Base-by-base conservation (phyloP, 2,329 filamentous ascomycete genomes). In the Hymenotorrendiella dingleyae region DNA sequence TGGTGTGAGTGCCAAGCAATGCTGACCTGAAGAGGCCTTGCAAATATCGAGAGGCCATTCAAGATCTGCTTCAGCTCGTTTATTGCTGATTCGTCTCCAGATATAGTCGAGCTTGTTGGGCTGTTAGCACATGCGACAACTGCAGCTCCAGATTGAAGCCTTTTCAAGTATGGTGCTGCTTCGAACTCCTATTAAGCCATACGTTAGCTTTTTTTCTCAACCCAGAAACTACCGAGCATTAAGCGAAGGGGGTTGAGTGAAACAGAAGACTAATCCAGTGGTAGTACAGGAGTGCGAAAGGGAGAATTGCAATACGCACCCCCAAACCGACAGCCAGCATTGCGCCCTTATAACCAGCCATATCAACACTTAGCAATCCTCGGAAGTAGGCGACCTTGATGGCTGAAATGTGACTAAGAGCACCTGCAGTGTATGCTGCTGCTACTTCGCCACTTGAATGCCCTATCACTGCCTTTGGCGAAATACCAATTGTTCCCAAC, bases 281-380 rank as follows among this genome's bases (percentile, higher is more conserved):
- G n/a, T n/a, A n/a, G n/a, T n/a, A n/a, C n/a, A n/a, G n/a, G n/a
- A n/a, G n/a, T n/a, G n/a, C n/a, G n/a, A n/a, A n/a, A n/a, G n/a
- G n/a, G n/a, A n/a, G n/a, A n/a, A n/a, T n/a, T n/a, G n/a, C n/a
- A n/a, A n/a, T n/a, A n/a, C n/a, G n/a, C n/a, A n/a, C n/a, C 55
- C 21, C 37, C 6, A 54, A 22, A 22, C 52, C 75, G 2, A 76
- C 71, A 1, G 75, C 75, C 53, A 76, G 64, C 76, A 79, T 79
- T 10, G 67, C 59, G 0, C 36, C 35, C 29, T 43, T 23, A 6
- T 16, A 20, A 24, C 16, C 5, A 12, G 14, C 11, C 9, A 44
- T 24, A 27, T n/a, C n/a, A 4, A 14, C 28, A 68, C 64, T 51
- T 36, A 55, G 23, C 49, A 45, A 20, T 24, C 59, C 49, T 20